Evolutionary conservation across 805 yeast genomes (phyloP).

Genomic region (Saturnispora serradocipensis): DNA sequence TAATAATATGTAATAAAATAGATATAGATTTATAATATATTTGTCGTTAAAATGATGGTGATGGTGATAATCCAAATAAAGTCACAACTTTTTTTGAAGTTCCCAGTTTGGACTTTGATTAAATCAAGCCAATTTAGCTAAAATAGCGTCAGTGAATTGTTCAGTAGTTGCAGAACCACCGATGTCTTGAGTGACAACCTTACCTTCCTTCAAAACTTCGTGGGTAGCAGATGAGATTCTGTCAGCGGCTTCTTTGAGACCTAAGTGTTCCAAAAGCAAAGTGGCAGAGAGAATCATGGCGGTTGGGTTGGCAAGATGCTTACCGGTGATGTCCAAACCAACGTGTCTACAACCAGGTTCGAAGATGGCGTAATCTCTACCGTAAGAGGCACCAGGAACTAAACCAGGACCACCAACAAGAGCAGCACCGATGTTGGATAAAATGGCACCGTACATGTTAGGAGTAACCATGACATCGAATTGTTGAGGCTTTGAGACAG

Average conservation of each 20-base stretch:
- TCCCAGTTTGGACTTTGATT: background rate
- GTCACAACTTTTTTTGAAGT: background rate
- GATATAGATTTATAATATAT: background rate
- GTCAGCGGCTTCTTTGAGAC: constrained; percentile 76
- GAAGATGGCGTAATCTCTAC: constrained; percentile 94
- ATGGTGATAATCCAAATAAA: background rate
- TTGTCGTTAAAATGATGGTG: background rate
- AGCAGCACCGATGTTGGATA: constrained; percentile 97
- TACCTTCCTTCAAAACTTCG: constrained; percentile 83
- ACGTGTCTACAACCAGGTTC: constrained; percentile 99
- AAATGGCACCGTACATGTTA: constrained; percentile 93
- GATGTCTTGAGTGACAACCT: constrained; percentile 76
- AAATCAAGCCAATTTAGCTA: constrained; percentile 47
- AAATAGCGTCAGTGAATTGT: constrained; percentile 88
- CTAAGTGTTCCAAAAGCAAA: constrained; percentile 91
- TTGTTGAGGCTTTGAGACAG: constrained; percentile 96
- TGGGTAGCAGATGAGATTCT: constrained; percentile 83
- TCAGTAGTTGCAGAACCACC: constrained; percentile 87
- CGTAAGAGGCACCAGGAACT: constrained; percentile 97
- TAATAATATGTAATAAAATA: background rate
- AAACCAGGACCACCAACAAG: constrained; percentile 96
- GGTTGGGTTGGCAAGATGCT: constrained; percentile 94
- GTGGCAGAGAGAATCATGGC: constrained; percentile 91
- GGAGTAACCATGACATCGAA: constrained; percentile 97
- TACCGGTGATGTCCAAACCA: constrained; percentile 91